Base-by-base conservation (phyloP, 2,329 filamentous ascomycete species). In the Cryphonectria japonica region DNA sequence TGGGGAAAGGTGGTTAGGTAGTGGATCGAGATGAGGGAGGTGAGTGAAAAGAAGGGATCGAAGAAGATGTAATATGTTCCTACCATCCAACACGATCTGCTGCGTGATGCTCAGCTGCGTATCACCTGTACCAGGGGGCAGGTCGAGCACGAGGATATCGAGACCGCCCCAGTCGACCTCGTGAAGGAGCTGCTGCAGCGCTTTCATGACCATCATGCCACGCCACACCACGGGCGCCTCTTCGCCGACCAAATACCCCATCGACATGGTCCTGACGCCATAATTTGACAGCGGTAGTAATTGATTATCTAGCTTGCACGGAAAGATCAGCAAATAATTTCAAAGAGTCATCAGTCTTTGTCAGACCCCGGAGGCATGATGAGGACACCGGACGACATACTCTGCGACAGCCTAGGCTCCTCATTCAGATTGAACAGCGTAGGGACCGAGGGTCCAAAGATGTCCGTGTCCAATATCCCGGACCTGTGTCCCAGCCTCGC, bases 91-190 rank as follows among this genome's bases (percentile, higher is more conserved):
- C n/a, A 93, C 85, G 14, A 99, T 86, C 82, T 98, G 95, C 80
- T 99, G 96, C 22, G 94, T 95, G 73, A 99, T 96, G n/a, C 94
- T 98, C 75, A 99, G 85, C 78, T 99, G 96, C 0, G 95, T 95
- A 78, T 99, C 96, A 34, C 96, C 96, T 0, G 96, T 99, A 2
- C 96, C 96, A 0, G 96, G 96, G 0, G 96, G 96, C 65, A 99
- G 82, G 79, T 99, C 96, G 2, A 99, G 84, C 3, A 99, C 92
- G 0, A 99, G 85, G 2, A 98, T 83, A 79, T 99, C 96, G 2
- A 99, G 84, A 16, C 91, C 91, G 19, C 92, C 93, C 96, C 96
- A 99, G 68, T 96, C 92, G 0, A 99, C 96, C 75, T 97, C 94
- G 79, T 98, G 95, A 9, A 99, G 87, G 6, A 99, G 89, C 79